Conservation (phyloP, 768 basidiomycete genomes). For the Mycena floridula region DNA sequence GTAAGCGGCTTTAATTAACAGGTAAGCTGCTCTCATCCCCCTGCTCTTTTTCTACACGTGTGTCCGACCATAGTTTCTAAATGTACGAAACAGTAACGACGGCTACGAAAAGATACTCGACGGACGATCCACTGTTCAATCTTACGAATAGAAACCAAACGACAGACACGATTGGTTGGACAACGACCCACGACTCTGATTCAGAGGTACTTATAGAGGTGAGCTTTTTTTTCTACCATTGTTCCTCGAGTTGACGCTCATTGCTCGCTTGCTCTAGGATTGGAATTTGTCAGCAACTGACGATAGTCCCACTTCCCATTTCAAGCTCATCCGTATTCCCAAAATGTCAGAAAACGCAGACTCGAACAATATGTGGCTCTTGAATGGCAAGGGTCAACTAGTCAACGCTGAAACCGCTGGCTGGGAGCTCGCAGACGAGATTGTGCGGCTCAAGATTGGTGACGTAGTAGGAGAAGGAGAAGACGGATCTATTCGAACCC, state of each 20-base stretch:
- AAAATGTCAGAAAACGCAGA: constrained; percentile 40
- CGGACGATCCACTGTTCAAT: constrained; percentile 28
- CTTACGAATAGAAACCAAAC: constrained; percentile 24
- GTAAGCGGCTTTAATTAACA: constrained; percentile 38
- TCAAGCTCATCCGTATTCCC: constrained; percentile 30
- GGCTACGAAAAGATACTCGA: constrained; percentile 36
- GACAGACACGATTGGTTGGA: constrained; percentile 42
- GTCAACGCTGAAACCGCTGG: constrained; percentile 48
- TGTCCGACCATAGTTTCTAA: constrained; percentile 39
- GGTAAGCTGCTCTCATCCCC: constrained; percentile 34
- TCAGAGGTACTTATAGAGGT: constrained; percentile 45
- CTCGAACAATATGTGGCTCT: constrained; percentile 52
- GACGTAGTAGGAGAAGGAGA: constrained; percentile 47
- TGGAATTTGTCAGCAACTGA: constrained; percentile 39
- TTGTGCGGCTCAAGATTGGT: constrained; percentile 65
- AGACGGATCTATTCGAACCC: constrained; percentile 56
- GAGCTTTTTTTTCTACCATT: constrained; percentile 27
- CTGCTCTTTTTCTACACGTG: constrained; percentile 18
- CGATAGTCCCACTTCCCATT: constrained; percentile 29
- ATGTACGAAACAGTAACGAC: constrained; percentile 69
- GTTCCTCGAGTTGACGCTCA: constrained; percentile 20
- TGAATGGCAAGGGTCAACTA: constrained; percentile 58
- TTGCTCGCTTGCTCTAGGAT: constrained; percentile 28
- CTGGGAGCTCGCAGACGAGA: constrained; percentile 72
- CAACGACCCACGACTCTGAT: constrained; percentile 38